Evolutionary conservation across 2,329 filamentous ascomycete species (phyloP).

Genomic region (Verticillium alfalfae): DNA sequence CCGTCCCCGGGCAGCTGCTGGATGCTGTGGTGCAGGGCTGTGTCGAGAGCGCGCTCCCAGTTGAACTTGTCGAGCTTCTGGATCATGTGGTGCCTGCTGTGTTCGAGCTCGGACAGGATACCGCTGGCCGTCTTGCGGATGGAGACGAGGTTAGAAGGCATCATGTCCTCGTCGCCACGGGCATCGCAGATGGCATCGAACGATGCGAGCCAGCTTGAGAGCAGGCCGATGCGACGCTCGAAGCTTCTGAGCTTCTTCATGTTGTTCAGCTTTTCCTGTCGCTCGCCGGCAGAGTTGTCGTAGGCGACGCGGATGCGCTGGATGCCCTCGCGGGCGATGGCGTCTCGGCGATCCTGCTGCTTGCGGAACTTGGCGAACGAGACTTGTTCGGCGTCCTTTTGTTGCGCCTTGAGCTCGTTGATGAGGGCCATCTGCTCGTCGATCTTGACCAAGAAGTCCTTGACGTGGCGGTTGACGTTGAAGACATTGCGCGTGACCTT

Average conservation of each 20-base stretch:
- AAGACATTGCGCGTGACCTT: conserved; percentile 99
- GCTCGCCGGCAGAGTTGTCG: conserved; percentile 70
- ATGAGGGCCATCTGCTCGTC: conserved; percentile 98
- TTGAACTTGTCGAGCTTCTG: conserved; percentile 73
- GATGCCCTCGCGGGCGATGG: conserved; percentile 70
- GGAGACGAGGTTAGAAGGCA: conserved; percentile 62
- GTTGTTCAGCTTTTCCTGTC: conserved; percentile 70
- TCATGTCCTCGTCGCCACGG: conserved; percentile 60
- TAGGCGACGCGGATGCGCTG: conserved; percentile 76
- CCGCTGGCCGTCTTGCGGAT: conserved; percentile 87
- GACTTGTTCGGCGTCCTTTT: conserved; percentile 77
- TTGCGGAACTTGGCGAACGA: conserved; percentile 89
- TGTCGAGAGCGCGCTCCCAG: conserved; percentile 85
- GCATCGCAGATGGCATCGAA: conserved; percentile 79
- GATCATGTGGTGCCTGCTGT: conserved; percentile 85
- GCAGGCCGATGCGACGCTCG: conserved; percentile 75
- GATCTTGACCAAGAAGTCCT: conserved; percentile 98
- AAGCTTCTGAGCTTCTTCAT: conserved; percentile 81
- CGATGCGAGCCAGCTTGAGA: conserved; percentile 89
- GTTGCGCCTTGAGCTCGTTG: conserved; percentile 88
- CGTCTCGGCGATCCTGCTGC: conserved; percentile 78
- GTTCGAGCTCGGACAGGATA: conserved; percentile 82
- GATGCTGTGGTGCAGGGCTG: conserved; percentile 79
- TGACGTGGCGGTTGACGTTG: conserved; percentile 98
- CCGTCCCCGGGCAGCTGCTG: conserved; percentile 56